Conservation (phyloP, 2,329 filamentous ascomycete genomes). For the Xylariaceae sp. region DNA sequence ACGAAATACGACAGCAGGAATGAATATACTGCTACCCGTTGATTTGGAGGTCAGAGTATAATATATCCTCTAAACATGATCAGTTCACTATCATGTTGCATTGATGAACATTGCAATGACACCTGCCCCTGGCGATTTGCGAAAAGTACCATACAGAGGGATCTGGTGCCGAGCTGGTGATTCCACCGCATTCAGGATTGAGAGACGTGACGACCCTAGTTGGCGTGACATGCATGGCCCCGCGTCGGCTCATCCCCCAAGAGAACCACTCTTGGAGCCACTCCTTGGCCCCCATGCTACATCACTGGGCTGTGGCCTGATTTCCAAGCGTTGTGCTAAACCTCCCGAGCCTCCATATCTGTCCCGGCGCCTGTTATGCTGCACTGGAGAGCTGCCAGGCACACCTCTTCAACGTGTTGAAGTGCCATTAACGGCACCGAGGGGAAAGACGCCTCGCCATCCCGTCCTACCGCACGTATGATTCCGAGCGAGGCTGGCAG, state of each 20-base stretch:
- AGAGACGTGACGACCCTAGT: constrained; percentile 9
- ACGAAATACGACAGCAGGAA: too few relatives aligned
- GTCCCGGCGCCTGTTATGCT: constrained; percentile 1
- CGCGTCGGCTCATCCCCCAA: constrained; percentile 29
- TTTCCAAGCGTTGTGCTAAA: constrained; percentile 11
- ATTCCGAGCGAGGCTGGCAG: constrained; percentile 21
- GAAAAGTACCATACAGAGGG: constrained; percentile 21
- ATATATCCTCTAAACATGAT: too few relatives aligned
- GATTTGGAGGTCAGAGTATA: too few relatives aligned
- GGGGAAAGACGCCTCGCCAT: constrained; percentile 11
- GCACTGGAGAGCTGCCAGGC: constrained; percentile 17
- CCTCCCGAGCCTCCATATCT: constrained; percentile 4
- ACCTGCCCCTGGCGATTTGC: constrained; percentile 13
- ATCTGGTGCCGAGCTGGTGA: constrained; percentile 7
- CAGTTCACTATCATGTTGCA: too few relatives aligned
- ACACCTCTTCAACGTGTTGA: constrained; percentile 15
- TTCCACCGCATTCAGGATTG: constrained; percentile 12
- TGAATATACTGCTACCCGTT: too few relatives aligned
- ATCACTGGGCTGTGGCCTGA: constrained; percentile 18
- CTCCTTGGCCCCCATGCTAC: constrained; percentile 15
- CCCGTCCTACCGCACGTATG: constrained; percentile 13
- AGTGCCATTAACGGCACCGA: constrained; percentile 14
- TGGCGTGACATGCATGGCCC: constrained; percentile 26
- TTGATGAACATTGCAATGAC: neutral
- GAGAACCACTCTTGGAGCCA: constrained; percentile 14